Percentiles rank a stretch among this genome's conserved stretches.
These are phyloP conservation scores for Coniferiporia weirii DNA, from an alignment of 1,284 basidiomycete species.

Conservation along the genomic window DNA sequence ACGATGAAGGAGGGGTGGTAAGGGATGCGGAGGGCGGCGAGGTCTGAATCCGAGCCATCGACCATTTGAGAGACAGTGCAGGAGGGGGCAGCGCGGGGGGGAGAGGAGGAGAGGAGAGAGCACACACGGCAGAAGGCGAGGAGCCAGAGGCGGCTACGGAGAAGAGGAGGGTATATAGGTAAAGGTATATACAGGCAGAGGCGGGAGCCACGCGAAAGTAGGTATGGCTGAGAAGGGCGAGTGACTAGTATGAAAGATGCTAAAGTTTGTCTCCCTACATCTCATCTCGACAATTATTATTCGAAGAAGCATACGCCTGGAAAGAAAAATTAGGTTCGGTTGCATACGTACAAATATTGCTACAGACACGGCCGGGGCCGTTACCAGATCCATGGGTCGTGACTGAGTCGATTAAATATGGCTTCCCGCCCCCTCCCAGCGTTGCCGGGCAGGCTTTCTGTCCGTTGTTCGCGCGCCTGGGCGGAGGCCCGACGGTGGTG, in stretches of 20 bases:
- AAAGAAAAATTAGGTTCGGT: slow-evolving; percentile 9
- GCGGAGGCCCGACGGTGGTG: too few relatives aligned
- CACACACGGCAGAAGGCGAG: slow-evolving; percentile 14
- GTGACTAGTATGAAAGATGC: slow-evolving; percentile 6
- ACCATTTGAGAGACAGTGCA: neutral
- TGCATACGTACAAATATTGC: slow-evolving; percentile 10
- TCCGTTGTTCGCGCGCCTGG: too few relatives aligned
- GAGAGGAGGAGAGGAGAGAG: slow-evolving; percentile 2
- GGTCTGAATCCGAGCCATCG: slow-evolving; percentile 32
- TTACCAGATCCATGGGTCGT: neutral
- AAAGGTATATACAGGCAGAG: slow-evolving; percentile 11
- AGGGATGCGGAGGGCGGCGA: slow-evolving; percentile 50
- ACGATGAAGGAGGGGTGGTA: slow-evolving; percentile 44
- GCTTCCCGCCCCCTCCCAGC: too few relatives aligned
- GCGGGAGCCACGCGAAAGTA: slow-evolving; percentile 12
- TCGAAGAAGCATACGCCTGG: neutral
- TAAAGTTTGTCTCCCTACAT: slow-evolving; percentile 10
- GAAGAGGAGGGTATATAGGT: neutral
- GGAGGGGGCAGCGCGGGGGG: neutral
- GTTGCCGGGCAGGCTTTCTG: too few relatives aligned
- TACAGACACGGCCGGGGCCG: slow-evolving; percentile 2
- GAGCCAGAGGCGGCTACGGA: neutral
- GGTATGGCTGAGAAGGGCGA: neutral
- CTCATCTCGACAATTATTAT: slow-evolving; percentile 6
- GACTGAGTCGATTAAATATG: too few relatives aligned